Evolutionary conservation across 805 yeast genomes (phyloP), one percentile per base, ranked within the genome.

Genomic region (Saccharomyces paradoxus): DNA sequence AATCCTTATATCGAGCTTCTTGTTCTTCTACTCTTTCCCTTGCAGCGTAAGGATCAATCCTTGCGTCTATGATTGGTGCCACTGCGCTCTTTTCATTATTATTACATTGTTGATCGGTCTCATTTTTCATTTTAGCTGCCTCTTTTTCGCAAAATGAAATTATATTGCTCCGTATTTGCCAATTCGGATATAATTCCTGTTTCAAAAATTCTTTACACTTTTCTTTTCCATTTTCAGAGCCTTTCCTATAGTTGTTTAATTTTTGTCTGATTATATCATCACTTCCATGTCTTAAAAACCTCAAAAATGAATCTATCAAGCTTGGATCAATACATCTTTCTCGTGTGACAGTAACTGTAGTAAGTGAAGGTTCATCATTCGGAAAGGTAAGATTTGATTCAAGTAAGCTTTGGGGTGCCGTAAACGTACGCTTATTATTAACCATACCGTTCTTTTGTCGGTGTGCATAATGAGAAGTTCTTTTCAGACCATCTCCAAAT

Each of bases 21-120:
- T 67, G 63, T 21, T 65, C 63, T 7, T 68, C 68, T 24, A 66
- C 57, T 6, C 67, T 46, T 48, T 77, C 79, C 51, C 75, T 71
- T 10, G 72, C 68, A 3, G 79, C 79, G 58, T 81, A 81, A 0
- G 85, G 84, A 60, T 81, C 83, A 4, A 77, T 58, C 29, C 80
- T 64, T 4, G 68, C 62, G 30, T 69, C 67, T 46, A 66, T 58
- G 57, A 57, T 55, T 13, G 59, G 55, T 17, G 58, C 58, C 54
- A 63, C 49, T 8, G 24, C 24, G 9, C 24, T 37, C 53, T 67
- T 48, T 55, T 68, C 13, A 48, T 50, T 26, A 22, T 62, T 51
- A 29, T 56, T 55, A 55, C 4, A 22, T 3, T 10, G 58, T 58
- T 49, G 56, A 21, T 71, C 69, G 2, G 72, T 57, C 30, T 73